A percentile compares a stretch with the other conserved stretches of the same genome.
These are phyloP conservation scores for Fraxinus sp. DNA, from an alignment of 305 asterid species.

Conservation along the genomic window DNA sequence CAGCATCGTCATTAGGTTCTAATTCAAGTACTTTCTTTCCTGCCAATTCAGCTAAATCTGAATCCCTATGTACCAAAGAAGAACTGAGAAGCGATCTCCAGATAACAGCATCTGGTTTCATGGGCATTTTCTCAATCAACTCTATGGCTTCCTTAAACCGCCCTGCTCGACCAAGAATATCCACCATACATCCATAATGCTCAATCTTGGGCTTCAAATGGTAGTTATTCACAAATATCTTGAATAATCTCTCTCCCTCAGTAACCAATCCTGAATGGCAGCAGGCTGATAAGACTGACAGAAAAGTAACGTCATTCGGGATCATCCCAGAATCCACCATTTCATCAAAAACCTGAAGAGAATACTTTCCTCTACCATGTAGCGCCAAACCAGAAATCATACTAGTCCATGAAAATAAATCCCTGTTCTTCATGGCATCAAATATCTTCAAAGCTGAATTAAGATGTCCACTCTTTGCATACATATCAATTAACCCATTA, in stretches of 20 bases:
- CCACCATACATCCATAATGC: conserved; percentile 78
- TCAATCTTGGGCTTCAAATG: conserved; percentile 45
- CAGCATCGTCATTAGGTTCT: conserved; percentile 60
- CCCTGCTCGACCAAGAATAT: conserved; percentile 74
- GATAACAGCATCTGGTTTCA: conserved; percentile 70
- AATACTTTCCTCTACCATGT: conserved; percentile 59
- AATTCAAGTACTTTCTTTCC: conserved; percentile 52
- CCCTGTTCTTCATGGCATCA: conserved; percentile 45
- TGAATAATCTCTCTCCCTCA: conserved; percentile 59
- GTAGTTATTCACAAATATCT: conserved; percentile 31
- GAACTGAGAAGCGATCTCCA: conserved; percentile 69
- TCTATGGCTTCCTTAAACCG: conserved; percentile 46
- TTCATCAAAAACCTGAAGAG: conserved; percentile 50
- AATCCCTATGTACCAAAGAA: conserved; percentile 44
- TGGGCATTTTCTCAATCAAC: conserved; percentile 55
- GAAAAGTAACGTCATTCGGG: conserved; percentile 64
- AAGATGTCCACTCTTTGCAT: conserved; percentile 64
- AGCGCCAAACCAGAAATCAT: conserved; percentile 70
- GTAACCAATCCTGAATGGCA: conserved; percentile 66
- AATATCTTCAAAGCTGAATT: conserved; percentile 53
- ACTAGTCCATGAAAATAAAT: conserved; percentile 70
- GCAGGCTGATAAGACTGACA: conserved; percentile 69
- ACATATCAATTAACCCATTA: conserved; percentile 76
- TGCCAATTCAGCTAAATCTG: conserved; percentile 53
- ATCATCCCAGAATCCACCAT: conserved; percentile 56